Evolutionary conservation across 495 filamentous ascomycete genomes (phyloP).

Genomic region (Tuber aestivum): DNA sequence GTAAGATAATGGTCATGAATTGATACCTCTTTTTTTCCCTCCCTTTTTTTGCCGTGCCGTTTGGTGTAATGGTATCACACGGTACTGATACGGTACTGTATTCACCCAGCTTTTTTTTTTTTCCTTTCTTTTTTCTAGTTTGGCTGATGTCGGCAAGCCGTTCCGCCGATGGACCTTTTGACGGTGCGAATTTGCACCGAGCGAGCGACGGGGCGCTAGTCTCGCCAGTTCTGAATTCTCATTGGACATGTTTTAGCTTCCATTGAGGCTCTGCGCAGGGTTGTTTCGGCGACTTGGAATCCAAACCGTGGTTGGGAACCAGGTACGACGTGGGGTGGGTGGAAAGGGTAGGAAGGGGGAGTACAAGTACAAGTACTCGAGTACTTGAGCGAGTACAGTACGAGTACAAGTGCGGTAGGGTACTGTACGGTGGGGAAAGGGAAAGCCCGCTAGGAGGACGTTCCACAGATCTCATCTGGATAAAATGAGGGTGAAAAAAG

Average conservation of each 20-base stretch:
- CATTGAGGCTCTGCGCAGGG: conserved; percentile 1
- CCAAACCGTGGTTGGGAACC: background rate
- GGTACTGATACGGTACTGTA: background rate
- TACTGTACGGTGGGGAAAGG: background rate
- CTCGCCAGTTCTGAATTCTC: background rate
- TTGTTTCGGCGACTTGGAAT: conserved; percentile 3
- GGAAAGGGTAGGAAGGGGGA: background rate
- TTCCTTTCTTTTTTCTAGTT: background rate
- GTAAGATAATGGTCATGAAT: background rate
- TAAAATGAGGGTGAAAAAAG: background rate
- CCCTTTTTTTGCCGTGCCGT: background rate
- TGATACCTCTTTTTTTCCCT: background rate
- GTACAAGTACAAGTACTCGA: background rate
- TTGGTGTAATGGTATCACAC: background rate
- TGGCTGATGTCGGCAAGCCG: background rate
- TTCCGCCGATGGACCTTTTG: background rate
- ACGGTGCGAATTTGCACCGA: background rate
- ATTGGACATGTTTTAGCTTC: background rate
- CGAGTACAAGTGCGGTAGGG: no score
- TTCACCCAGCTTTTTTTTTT: background rate
- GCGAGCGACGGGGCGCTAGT: background rate
- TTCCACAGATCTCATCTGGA: conserved; percentile 6
- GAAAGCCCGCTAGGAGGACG: background rate
- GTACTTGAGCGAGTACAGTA: no score
- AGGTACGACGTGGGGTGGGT: background rate